These are phyloP conservation scores for Chrysochromulina tobinii DNA, from an alignment of 78 protist species.

Conservation along the genomic window DNA sequence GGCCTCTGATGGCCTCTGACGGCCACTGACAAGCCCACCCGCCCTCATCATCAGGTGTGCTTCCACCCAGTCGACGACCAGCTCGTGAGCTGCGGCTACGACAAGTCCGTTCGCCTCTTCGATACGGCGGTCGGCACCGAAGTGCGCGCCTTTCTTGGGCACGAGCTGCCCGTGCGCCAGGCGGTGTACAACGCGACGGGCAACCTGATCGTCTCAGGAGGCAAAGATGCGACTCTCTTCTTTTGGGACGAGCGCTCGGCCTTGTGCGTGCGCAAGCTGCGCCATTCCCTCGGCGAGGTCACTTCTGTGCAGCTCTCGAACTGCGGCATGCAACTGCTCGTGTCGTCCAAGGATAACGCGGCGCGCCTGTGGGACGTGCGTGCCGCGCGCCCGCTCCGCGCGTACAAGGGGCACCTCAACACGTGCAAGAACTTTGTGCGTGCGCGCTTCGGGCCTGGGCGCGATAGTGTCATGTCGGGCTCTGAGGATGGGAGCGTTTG, in stretches of 20 bases:
- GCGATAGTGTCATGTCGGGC: slow-evolving; percentile 67
- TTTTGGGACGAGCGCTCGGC: slow-evolving; percentile 90
- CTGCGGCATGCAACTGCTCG: slow-evolving; percentile 61
- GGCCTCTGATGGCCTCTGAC: too few species aligned
- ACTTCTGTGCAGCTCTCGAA: slow-evolving; percentile 71
- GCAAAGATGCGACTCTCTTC: slow-evolving; percentile 46
- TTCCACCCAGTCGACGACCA: background rate
- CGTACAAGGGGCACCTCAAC: slow-evolving; percentile 87
- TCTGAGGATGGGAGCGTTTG: slow-evolving; percentile 71
- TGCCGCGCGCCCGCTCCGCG: slow-evolving; percentile 56
- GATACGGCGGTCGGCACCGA: slow-evolving; percentile 60
- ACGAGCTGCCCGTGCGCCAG: slow-evolving; percentile 54
- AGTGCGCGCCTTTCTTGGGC: slow-evolving; percentile 63
- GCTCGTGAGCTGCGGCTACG: slow-evolving; percentile 75
- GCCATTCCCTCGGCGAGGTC: slow-evolving; percentile 73
- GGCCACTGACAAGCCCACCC: background rate
- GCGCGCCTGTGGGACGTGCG: slow-evolving; percentile 86
- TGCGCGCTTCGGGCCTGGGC: slow-evolving; percentile 66
- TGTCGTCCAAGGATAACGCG: slow-evolving; percentile 79
- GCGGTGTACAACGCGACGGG: slow-evolving; percentile 76
- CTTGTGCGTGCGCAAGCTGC: slow-evolving; percentile 52
- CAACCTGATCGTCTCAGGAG: slow-evolving; percentile 66
- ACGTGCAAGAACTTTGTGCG: slow-evolving; percentile 78
- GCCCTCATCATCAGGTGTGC: background rate
- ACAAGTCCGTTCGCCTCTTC: slow-evolving; percentile 68